Base-by-base conservation (phyloP, 306 rosid species). In the Morella rubra region DNA sequence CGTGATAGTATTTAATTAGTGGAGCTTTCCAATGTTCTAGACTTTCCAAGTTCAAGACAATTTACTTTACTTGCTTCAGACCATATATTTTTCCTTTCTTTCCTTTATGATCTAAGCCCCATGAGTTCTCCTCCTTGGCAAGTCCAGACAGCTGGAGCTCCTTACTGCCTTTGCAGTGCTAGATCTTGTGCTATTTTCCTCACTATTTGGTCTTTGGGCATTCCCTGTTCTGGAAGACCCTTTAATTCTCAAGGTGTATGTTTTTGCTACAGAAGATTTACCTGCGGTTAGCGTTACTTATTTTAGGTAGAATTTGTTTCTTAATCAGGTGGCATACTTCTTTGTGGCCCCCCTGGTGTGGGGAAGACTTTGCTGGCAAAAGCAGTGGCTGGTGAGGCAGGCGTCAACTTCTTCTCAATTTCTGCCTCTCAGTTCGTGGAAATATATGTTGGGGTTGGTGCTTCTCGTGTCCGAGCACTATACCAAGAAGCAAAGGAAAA, bases 351-450 rank as follows among this genome's bases (percentile, higher is more conserved):
- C 24, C 97, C 98, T 77, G 98, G 98, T 20, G 98, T 95, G 76
- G 98, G 98, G 77, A 95, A 95, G 85, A 95, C 98, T 62, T 88
- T 95, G 86, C 87, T 95, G 61, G 98, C 98, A 74, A 95, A 95
- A 87, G 98, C 98, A 19, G 98, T 95, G 72, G 98, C 98, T 81
- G 98, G 98, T 56, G 98, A 95, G 85, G 98, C 98, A 19, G 98
- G 98, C 42, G 98, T 95, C 70, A 95, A 95, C 89, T 95, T 95
- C 83, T 95, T 95, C 90, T 95, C 98, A 70, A 95, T 95, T 73
- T 95, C 98, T 44, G 98, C 98, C 80, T 95, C 98, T 46, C 97
- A 95, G 77, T 95, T 95, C 67, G 97, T 95, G 78, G 98, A 95
- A 74, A 95, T 95, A 81, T 95, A 92, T 60, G 97, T 95, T 10